Percentiles rank a stretch among this genome's conserved stretches.
Conservation (phyloP, 768 basidiomycete genomes). For the Serpula lacrymans region DNA sequence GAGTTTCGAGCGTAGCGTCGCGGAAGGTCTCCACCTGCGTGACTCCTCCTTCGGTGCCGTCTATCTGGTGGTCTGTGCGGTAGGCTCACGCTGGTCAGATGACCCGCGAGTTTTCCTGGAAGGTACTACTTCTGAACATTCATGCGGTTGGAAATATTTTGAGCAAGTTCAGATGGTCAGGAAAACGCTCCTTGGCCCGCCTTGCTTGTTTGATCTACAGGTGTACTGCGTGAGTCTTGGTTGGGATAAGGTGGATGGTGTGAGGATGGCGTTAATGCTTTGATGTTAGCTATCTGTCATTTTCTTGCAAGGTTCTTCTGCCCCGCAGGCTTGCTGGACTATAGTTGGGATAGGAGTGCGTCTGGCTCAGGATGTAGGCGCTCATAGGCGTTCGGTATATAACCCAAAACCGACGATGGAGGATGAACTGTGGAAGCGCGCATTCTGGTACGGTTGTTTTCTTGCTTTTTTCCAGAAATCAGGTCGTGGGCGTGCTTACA, state of each 20-base stretch:
- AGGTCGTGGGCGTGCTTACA: too few species aligned
- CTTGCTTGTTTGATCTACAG: slow-evolving; percentile 42
- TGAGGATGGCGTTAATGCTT: slow-evolving; percentile 16
- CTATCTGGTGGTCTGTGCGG: slow-evolving; percentile 50
- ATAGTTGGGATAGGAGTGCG: slow-evolving; percentile 62
- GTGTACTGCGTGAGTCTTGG: slow-evolving; percentile 46
- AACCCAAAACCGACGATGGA: slow-evolving; percentile 43
- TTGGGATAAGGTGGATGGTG: slow-evolving; percentile 22
- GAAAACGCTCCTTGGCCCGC: slow-evolving; percentile 43
- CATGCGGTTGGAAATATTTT: slow-evolving; percentile 46
- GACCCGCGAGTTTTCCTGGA: slow-evolving; percentile 43
- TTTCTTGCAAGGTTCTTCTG: slow-evolving; percentile 41
- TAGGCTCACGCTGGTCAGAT: slow-evolving; percentile 47
- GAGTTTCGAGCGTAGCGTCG: slow-evolving; percentile 9
- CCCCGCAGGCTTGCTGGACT: slow-evolving; percentile 55
- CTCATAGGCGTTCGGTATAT: slow-evolving; percentile 51
- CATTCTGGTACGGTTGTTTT: slow-evolving; percentile 46
- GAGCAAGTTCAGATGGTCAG: slow-evolving; percentile 47
- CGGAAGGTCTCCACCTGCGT: slow-evolving; percentile 29
- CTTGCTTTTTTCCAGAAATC: neutral
- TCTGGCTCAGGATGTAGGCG: slow-evolving; percentile 71
- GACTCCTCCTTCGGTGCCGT: slow-evolving; percentile 42
- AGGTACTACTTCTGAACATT: slow-evolving; percentile 23
- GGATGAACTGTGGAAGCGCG: slow-evolving; percentile 73
- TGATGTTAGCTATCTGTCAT: slow-evolving; percentile 30